These are phyloP conservation scores for Brettanomyces custersianus DNA, from an alignment of 805 yeast species.

Conservation along the genomic window DNA sequence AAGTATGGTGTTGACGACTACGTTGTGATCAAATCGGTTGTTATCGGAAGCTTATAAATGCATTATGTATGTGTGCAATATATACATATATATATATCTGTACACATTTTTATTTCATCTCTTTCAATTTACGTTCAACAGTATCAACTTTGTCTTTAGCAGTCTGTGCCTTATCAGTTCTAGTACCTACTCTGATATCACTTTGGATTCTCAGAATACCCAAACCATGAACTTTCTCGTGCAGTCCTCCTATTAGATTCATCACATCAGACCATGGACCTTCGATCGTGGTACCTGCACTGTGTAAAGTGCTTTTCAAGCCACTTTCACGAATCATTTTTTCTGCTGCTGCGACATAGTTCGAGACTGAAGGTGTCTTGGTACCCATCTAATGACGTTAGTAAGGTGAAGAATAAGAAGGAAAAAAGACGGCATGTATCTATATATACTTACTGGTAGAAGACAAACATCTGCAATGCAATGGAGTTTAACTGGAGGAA, in stretches of 20 bases:
- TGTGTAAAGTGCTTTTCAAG: constrained; percentile 63
- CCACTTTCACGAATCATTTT: constrained; percentile 51
- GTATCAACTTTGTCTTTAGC: constrained; percentile 65
- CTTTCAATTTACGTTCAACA: constrained; percentile 44
- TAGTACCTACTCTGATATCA: constrained; percentile 81
- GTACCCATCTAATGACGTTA: constrained; percentile 58
- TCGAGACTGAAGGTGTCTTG: constrained; percentile 66
- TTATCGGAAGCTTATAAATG: constrained; percentile 29
- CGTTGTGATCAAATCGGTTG: constrained; percentile 54
- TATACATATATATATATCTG: neutral
- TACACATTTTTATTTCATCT: neutral
- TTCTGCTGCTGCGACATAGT: constrained; percentile 68
- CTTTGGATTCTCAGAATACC: constrained; percentile 78
- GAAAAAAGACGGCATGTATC: no score
- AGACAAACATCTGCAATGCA: constrained; percentile 84
- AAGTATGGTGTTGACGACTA: constrained; percentile 71
- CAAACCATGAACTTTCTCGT: constrained; percentile 57
- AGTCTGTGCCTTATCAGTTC: constrained; percentile 64
- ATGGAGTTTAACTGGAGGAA: constrained; percentile 34
- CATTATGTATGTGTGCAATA: neutral
- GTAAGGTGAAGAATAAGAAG: constrained; percentile 4
- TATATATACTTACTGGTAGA: constrained; percentile 63
- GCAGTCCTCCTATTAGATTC: constrained; percentile 69
- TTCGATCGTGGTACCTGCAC: constrained; percentile 82
- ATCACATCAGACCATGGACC: constrained; percentile 93